Base-by-base conservation (phyloP, 2,329 filamentous ascomycete genomes). In the Phialophora chinensis region DNA sequence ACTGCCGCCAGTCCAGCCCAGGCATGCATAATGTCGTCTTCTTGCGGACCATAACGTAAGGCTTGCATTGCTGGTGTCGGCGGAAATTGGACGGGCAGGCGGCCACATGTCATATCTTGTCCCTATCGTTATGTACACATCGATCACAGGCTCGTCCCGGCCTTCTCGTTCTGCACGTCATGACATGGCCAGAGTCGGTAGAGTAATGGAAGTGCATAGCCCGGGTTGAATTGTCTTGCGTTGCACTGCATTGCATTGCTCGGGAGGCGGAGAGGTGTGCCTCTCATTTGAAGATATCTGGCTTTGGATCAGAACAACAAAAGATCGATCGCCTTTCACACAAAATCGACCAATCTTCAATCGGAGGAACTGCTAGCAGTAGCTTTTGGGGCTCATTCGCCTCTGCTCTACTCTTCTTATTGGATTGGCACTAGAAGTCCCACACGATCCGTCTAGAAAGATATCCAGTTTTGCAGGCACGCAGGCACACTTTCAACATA, bases 11-110 rank as follows among this genome's bases (percentile, higher is more conserved):
- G 29, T 31, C 29, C 29, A 31, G 33, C 4, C 20, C 2, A 3
- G 49, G 49, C 23, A 12, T 12, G n/a, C 53, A 33, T 33, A 20
- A 35, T 20, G 25, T 27, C 25, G n/a, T 25, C 17, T 23, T 23
- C 17, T 11, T 44, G 35, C 23, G 29, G 33, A 33, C 12, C 55
- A 58, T 58, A 58, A 58, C 55, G 55, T 58, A 47, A 58, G 55
- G 23, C 33, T 47, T 44, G 55, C 55, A 27, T 58, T 27, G 53
- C 29, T 27, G 27, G 29, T 2, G 38, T 8, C 33, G 31, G 31
- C 33, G 33, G 10, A 35, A 35, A 8, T 12, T 10, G 33, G 8
- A 12, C 10, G 33, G 11, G 10, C 8, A 35, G 3, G 10, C 8
- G 10, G 3, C 0, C 33, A 4, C 33, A 35, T 35, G 33, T 35